Conservation (phyloP, 1,284 basidiomycete species). For the Puccinia triticina region DNA sequence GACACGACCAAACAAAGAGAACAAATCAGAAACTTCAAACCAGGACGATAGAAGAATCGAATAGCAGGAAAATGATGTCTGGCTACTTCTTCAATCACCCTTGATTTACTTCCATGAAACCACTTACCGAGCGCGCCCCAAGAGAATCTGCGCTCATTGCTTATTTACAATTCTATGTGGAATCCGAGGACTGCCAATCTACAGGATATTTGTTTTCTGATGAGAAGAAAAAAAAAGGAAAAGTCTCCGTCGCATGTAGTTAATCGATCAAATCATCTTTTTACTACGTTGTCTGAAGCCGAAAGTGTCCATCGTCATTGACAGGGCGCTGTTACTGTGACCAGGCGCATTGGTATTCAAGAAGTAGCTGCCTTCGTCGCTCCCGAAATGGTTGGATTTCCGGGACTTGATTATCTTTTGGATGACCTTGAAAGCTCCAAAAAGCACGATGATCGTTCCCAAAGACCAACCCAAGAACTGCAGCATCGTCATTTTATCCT, state of each 20-base stretch:
- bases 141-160: conserved; percentile 6
- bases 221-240: not conserved
- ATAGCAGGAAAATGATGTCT: not conserved
- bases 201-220: conserved; percentile 2
- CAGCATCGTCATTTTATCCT: conserved; percentile 13
- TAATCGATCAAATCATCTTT: conserved; percentile 41
- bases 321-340: conserved; percentile 10
- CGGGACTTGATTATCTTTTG: conserved; percentile 16
- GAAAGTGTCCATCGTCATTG: conserved; percentile 37
- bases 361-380: conserved; percentile 47
- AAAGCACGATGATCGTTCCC: conserved; percentile 6
- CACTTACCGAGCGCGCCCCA: not conserved
- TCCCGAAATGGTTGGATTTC: conserved; percentile 24
- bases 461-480: not conserved
- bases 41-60: not conserved
- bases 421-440: not conserved
- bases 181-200: conserved; percentile 25
- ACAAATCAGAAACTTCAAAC: not conserved
- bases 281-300: conserved; percentile 47
- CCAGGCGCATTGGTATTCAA: conserved; percentile 27
- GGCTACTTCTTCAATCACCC: not conserved
- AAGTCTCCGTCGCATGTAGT: not conserved
- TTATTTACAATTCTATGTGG: conserved; percentile 4
- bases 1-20: not conserved
- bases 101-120: not conserved